Percentiles rank a stretch among this genome's conserved stretches.
Conservation (phyloP, 805 yeast genomes). For the Metschnikowia drakensbergensis region DNA sequence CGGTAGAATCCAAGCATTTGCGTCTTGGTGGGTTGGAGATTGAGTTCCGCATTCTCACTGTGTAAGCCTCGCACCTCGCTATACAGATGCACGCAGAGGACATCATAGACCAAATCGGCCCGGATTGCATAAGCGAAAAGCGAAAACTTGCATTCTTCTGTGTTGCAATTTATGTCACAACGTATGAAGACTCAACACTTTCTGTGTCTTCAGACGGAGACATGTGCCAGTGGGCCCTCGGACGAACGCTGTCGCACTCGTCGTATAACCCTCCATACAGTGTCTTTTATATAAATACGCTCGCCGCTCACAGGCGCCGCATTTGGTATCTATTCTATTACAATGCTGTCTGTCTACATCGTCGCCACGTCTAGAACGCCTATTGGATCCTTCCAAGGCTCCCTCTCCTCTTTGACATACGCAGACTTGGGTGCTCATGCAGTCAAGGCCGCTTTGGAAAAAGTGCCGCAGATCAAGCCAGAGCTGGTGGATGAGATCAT, state of each 20-base stretch:
- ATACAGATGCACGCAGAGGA: neutral
- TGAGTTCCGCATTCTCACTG: neutral
- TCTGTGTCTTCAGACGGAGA: neutral
- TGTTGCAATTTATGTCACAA: too few relatives aligned
- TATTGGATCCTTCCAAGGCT: conserved; percentile 90
- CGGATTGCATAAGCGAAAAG: too few relatives aligned
- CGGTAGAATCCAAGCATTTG: neutral
- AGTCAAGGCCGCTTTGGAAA: conserved; percentile 79
- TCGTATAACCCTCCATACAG: conserved; percentile 7
- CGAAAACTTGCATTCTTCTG: too few relatives aligned
- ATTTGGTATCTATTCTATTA: neutral
- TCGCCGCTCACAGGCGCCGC: neutral
- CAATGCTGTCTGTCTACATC: conserved; percentile 61
- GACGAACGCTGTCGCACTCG: conserved; percentile 2
- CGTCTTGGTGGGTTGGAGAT: neutral
- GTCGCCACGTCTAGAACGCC: conserved; percentile 94
- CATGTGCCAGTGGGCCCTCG: neutral
- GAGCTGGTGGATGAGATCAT: conserved; percentile 81
- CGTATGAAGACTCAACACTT: too few relatives aligned
- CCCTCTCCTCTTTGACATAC: conserved; percentile 67
- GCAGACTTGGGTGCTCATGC: conserved; percentile 91
- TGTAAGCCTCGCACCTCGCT: neutral
- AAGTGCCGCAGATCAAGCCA: conserved; percentile 77
- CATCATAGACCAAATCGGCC: too few relatives aligned
- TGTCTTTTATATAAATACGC: conserved; percentile 1